phyloP scores from a whole-genome alignment of 2,329 filamentous ascomycete genomes.

The Myriosclerotinia curreyana region DNA sequence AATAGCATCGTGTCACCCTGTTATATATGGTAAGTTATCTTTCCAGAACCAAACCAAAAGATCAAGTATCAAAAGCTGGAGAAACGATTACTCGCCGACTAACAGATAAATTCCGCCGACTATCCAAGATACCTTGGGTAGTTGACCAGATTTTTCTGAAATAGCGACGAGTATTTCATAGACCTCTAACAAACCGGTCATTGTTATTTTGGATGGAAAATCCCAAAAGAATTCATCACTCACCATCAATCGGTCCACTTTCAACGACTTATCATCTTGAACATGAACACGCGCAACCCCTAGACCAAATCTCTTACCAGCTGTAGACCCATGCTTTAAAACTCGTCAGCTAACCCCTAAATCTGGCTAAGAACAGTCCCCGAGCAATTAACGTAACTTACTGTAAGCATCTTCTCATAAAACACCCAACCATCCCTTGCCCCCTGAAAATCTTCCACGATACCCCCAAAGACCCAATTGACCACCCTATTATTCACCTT shows the following conservation, averaged over 20 bases:
- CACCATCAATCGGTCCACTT: constrained; percentile 13
- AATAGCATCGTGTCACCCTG: constrained; percentile 1
- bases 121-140: too few species aligned
- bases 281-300: constrained; percentile 11
- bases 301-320: constrained; percentile 3
- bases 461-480: constrained; percentile 13
- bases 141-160: too few species aligned
- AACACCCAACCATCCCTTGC: constrained; percentile 7
- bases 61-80: neutral
- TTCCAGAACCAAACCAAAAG: neutral
- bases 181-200: neutral
- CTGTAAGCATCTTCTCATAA: constrained; percentile 3
- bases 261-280: constrained; percentile 6
- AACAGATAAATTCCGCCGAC: too few species aligned
- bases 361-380: neutral
- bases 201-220: too few species aligned
- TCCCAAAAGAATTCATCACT: neutral
- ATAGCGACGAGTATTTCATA: neutral
- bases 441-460: neutral
- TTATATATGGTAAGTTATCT: neutral
- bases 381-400: neutral
- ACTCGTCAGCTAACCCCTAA: neutral
- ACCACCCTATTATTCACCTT: neutral
- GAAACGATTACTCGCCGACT: too few species aligned
- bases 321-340: constrained; percentile 7